Conservation (phyloP, 2,329 filamentous ascomycete genomes). For the Scedosporium aurantiacum region DNA sequence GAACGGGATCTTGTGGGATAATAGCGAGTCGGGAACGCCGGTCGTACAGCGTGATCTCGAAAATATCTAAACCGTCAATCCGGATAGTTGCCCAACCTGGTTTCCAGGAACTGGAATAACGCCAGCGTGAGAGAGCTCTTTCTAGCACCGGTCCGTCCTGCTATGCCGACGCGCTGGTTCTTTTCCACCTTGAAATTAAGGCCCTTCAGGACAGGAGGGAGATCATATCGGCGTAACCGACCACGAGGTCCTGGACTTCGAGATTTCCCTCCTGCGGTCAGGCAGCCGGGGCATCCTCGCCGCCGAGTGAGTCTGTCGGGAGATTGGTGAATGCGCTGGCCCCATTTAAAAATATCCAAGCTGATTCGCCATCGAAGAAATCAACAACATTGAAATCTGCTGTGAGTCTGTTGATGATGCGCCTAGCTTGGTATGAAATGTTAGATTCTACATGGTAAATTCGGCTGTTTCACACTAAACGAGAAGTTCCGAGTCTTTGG, state of each 20-base stretch:
- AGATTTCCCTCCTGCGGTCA: conserved; percentile 68
- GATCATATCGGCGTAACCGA: conserved; percentile 57
- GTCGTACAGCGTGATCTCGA: conserved; percentile 44
- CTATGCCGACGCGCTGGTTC: conserved; percentile 46
- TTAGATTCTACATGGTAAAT: too few relatives aligned
- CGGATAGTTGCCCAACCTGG: conserved; percentile 39
- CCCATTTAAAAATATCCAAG: too few relatives aligned
- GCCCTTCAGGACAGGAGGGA: conserved; percentile 60
- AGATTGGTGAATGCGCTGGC: conserved; percentile 43
- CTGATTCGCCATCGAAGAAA: conserved; percentile 25
- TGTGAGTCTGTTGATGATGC: conserved; percentile 68
- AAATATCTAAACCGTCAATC: conserved; percentile 49
- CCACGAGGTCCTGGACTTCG: conserved; percentile 64
- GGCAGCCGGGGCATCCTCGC: conserved; percentile 49
- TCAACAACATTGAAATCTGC: conserved; percentile 68
- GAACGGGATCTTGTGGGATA: conserved; percentile 51
- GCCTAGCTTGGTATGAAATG: conserved; percentile 34
- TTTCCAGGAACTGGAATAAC: conserved; percentile 49
- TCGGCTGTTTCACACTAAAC: too few relatives aligned
- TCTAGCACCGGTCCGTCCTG: conserved; percentile 52
- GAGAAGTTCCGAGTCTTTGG: too few relatives aligned
- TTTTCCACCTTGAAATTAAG: conserved; percentile 53
- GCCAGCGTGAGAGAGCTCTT: conserved; percentile 53
- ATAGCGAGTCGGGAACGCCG: conserved; percentile 49
- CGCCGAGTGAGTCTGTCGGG: conserved; percentile 55